These are phyloP conservation scores for Starmera caribaea DNA, from an alignment of 805 yeast genomes.

Conservation along the genomic window DNA sequence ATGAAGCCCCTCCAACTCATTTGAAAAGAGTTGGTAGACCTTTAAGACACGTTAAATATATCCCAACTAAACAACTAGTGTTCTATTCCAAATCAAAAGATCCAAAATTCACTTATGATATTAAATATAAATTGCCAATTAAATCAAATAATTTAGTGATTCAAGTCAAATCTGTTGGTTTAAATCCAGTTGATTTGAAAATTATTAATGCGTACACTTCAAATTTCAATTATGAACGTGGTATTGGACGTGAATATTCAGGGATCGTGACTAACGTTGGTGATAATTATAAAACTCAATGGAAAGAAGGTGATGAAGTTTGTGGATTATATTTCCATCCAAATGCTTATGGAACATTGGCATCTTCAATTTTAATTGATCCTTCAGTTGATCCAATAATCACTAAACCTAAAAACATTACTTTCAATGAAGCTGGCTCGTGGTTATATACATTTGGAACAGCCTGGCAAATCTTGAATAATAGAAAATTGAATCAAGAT, in stretches of 20 bases:
- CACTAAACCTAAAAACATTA: conserved; percentile 36
- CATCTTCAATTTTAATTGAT: conserved; percentile 45
- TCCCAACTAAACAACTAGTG: conserved; percentile 38
- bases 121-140: conserved; percentile 40
- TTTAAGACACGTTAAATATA: conserved; percentile 38
- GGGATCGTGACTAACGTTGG: conserved; percentile 56
- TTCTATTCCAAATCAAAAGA: conserved; percentile 29
- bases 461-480: conserved; percentile 39
- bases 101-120: conserved; percentile 40
- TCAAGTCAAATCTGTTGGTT: conserved; percentile 46
- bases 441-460: conserved; percentile 56
- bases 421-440: conserved; percentile 50
- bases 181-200: conserved; percentile 59
- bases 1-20: conserved; percentile 3
- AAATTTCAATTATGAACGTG: conserved; percentile 45
- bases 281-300: conserved; percentile 24
- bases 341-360: conserved; percentile 45
- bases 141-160: conserved; percentile 40
- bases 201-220: conserved; percentile 45
- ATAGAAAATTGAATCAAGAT: conserved; percentile 25
- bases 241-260: conserved; percentile 62
- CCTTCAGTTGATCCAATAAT: conserved; percentile 40
- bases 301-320: conserved; percentile 52
- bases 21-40: conserved; percentile 34
- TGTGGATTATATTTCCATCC: conserved; percentile 51